Base-by-base conservation (phyloP, 1,284 basidiomycete genomes). In the Schizophyllum commune region DNA sequence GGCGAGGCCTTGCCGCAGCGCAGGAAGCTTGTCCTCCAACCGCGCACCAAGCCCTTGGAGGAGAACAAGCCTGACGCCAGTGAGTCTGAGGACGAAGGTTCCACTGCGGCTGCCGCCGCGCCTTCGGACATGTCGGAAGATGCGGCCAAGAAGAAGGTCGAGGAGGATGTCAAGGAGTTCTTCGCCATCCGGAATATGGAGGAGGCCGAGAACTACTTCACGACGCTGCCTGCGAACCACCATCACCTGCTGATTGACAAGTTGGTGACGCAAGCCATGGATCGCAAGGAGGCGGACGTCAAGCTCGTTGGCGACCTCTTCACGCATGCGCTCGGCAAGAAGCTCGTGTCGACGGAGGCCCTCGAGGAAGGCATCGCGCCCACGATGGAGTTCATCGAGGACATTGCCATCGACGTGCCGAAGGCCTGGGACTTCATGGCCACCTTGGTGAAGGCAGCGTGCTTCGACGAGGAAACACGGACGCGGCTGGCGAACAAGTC, bases 331-430 rank as follows among this genome's bases (percentile, higher is more conserved):
- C 75, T 78, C 34, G 79, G 74, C 67, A 88, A 82, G 76, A 79
- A 75, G 64, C 75, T 82, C 63, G 85, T 78, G 71, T 79, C 82
- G 1, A 58, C 77, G 0, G 80, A 80, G 13, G 74, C 82, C 6
- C 84, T 94, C 68, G 88, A 87, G 72, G 78, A 83, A 63, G 89
- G 90, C 17, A 83, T 95, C 73, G 73, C 74, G 61, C 78, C 80
- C 1, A 81, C 86, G 60, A 85, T 89, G 60, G 88, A 91, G 71
- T 75, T 88, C 63, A 79, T 97, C 66, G 92, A 94, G 69, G 94
- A 97, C 70, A 84, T 94, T 61, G 84, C 86, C 19, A 89, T 95
- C 68, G 94, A 98, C 72, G 91, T 90, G 63, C 95, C 95, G 4
- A 89, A 89, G 70, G 94, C 93, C 0, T 88, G 90, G 76, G 75